phyloP scores from a whole-genome alignment of 768 basidiomycete species.

The Thelephora ganbajun region DNA sequence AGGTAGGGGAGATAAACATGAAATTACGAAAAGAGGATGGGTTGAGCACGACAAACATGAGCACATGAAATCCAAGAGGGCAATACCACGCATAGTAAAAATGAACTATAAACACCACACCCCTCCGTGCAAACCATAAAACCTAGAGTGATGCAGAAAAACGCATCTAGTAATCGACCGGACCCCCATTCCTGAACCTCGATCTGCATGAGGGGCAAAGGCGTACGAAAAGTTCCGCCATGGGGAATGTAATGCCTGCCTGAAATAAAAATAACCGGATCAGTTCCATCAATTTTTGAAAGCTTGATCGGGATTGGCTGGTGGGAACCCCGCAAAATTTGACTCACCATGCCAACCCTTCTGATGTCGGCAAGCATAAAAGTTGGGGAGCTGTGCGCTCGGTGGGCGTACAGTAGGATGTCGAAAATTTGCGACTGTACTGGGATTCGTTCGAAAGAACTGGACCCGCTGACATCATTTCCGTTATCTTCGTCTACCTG shows the following conservation, averaged over 20 bases:
- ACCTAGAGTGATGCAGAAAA: too few relatives aligned
- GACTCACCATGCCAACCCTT: slow-evolving; percentile 45
- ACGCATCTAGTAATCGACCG: too few relatives aligned
- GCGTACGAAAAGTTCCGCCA: slow-evolving; percentile 52
- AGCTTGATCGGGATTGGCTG: not conserved
- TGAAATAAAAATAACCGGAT: slow-evolving; percentile 14
- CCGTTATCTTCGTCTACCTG: slow-evolving; percentile 22
- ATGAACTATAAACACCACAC: too few relatives aligned
- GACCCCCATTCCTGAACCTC: slow-evolving; percentile 9
- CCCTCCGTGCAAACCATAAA: too few relatives aligned
- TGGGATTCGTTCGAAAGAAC: slow-evolving; percentile 46
- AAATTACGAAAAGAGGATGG: too few relatives aligned
- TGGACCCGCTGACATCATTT: slow-evolving; percentile 4
- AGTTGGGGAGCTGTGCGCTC: slow-evolving; percentile 37
- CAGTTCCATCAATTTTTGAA: not conserved
- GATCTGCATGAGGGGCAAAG: slow-evolving; percentile 43
- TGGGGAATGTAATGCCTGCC: slow-evolving; percentile 61
- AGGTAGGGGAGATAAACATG: too few relatives aligned
- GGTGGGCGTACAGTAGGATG: slow-evolving; percentile 51
- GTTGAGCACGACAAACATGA: too few relatives aligned
- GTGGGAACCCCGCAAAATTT: not conserved
- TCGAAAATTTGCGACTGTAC: slow-evolving; percentile 59
- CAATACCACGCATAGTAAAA: too few relatives aligned
- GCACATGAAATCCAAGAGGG: too few relatives aligned
- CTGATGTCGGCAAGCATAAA: slow-evolving; percentile 43